These are phyloP conservation scores for Trichomonascus vanleenenianus DNA, from an alignment of 805 yeast species.

Conservation along the genomic window DNA sequence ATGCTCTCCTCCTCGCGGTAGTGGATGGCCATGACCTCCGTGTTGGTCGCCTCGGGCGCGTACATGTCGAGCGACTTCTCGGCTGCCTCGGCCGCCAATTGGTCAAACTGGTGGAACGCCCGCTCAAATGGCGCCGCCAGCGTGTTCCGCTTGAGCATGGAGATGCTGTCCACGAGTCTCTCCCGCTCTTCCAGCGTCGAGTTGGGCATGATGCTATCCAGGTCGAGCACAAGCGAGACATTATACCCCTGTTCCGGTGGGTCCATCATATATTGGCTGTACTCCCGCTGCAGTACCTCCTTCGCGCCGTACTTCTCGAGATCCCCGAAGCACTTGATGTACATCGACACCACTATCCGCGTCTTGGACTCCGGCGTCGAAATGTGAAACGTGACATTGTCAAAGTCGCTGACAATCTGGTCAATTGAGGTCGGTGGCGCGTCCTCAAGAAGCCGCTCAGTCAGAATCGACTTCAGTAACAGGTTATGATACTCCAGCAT, in stretches of 20 bases:
- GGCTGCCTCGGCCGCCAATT: conserved; percentile 37
- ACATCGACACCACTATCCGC: conserved; percentile 56
- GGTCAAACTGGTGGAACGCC: conserved; percentile 76
- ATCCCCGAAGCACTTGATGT: conserved; percentile 72
- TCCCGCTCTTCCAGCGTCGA: conserved; percentile 39
- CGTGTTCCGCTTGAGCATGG: conserved; percentile 75
- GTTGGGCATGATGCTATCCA: conserved; percentile 34
- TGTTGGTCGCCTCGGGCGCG: conserved; percentile 38
- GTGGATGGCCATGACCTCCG: conserved; percentile 59
- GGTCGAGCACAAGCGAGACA: conserved; percentile 64
- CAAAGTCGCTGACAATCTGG: conserved; percentile 89
- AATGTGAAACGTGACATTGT: conserved; percentile 88
- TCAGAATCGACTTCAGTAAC: conserved; percentile 70
- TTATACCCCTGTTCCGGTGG: conserved; percentile 74
- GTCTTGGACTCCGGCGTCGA: conserved; percentile 77
- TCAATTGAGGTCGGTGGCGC: conserved; percentile 48
- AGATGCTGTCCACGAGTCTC: conserved; percentile 52
- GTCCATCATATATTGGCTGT: conserved; percentile 38
- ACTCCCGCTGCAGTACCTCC: conserved; percentile 38
- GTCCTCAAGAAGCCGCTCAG: conserved; percentile 52
- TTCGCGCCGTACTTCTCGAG: conserved; percentile 52
- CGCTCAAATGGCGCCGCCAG: conserved; percentile 89
- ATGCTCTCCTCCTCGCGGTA: conserved; percentile 93
- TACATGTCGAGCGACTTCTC: conserved; percentile 32
- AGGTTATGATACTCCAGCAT: conserved; percentile 80